A percentile compares a stretch with the other conserved stretches of the same genome.
Evolutionary conservation across 2,329 filamentous ascomycete species (phyloP).

Genomic region (Ceratocystis alfenasii): DNA sequence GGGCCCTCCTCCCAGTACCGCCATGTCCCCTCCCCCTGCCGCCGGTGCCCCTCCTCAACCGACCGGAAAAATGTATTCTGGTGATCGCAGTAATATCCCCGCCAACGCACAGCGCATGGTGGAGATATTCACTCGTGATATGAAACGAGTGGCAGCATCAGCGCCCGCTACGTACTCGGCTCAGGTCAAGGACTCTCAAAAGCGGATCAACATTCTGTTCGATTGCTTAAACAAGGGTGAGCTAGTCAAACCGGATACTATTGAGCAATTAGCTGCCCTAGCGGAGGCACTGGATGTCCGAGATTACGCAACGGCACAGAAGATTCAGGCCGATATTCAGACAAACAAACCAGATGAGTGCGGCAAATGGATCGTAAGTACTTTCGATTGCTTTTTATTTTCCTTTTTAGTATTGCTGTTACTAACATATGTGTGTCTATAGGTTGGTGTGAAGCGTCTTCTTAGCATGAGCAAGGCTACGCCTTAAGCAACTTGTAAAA

Average conservation of each 20-base stretch:
- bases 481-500: conserved; percentile 33
- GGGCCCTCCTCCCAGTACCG: conserved; percentile 24
- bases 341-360: conserved; percentile 68
- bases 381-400: not conserved
- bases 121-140: conserved; percentile 68
- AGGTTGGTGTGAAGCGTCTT: conserved; percentile 66
- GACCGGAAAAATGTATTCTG: conserved; percentile 45
- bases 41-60: conserved; percentile 39
- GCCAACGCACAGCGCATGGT: conserved; percentile 62
- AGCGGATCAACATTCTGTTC: conserved; percentile 84
- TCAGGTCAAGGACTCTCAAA: conserved; percentile 89
- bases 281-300: conserved; percentile 54
- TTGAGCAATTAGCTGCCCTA: conserved; percentile 52
- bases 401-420: conserved; percentile 12
- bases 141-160: conserved; percentile 75
- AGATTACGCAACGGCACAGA: conserved; percentile 56
- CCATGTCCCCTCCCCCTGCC: conserved; percentile 30
- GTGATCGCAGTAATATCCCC: conserved; percentile 83
- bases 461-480: conserved; percentile 71
- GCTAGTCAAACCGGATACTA: conserved; percentile 67
- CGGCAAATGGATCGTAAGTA: conserved; percentile 74
- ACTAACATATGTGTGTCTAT: conserved; percentile 32
- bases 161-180: conserved; percentile 77
- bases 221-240: conserved; percentile 96
- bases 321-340: conserved; percentile 63